Percentiles rank a stretch among this genome's conserved stretches.
Evolutionary conservation across 1,139 yeast genomes (phyloP).

Genomic region (Keqinozyma sinolaborantium): DNA sequence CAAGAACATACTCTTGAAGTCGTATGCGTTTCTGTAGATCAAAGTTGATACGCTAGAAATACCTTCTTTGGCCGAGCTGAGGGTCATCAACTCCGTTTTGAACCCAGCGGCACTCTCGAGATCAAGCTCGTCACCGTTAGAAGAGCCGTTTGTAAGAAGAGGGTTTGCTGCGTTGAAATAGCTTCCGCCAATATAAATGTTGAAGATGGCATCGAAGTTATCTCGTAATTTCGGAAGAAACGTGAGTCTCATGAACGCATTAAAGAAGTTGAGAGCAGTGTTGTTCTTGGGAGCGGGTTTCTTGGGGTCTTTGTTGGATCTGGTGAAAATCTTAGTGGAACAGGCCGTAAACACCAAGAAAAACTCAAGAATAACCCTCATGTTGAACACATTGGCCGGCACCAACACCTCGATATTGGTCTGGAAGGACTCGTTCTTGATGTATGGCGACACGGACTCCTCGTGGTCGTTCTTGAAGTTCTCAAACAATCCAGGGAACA

Average conservation of each 20-base stretch:
- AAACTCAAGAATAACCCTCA: conserved; percentile 68
- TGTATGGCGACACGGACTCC: conserved; percentile 40
- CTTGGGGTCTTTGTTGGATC: conserved; percentile 8
- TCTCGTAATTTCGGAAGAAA: conserved; percentile 66
- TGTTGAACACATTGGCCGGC: conserved; percentile 74
- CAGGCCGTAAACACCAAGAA: conserved; percentile 56
- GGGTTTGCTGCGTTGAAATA: conserved; percentile 1
- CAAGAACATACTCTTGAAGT: conserved; percentile 50
- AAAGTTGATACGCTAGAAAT: conserved; percentile 7
- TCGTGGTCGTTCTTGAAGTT: conserved; percentile 12
- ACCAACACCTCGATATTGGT: conserved; percentile 66
- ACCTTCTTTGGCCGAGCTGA: conserved; percentile 1
- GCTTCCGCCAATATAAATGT: conserved; percentile 24
- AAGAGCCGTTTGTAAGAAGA: background rate
- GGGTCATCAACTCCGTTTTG: conserved; percentile 3
- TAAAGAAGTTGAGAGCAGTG: conserved; percentile 48
- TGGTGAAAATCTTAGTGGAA: conserved; percentile 27
- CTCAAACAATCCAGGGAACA: conserved; percentile 55
- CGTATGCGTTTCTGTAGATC: conserved; percentile 49
- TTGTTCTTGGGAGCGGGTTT: conserved; percentile 14
- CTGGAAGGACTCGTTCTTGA: conserved; percentile 53
- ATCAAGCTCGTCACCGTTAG: background rate
- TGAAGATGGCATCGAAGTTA: conserved; percentile 40
- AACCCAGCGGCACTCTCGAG: conserved; percentile 6
- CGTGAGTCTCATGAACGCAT: conserved; percentile 57